Conservation (phyloP, 306 rosid species). For the Pueraria montana region DNA sequence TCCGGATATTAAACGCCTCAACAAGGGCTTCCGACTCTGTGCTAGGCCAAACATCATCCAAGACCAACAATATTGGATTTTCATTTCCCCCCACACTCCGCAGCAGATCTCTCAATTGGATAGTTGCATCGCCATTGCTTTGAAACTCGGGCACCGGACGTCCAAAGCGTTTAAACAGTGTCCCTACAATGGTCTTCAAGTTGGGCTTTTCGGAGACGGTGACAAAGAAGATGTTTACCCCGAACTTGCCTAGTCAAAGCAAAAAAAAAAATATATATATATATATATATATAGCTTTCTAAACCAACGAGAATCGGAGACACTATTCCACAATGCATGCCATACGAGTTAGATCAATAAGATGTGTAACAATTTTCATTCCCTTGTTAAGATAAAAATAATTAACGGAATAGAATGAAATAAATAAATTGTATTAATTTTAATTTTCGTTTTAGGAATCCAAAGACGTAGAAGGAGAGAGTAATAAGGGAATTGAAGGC, state of each 20-base stretch:
- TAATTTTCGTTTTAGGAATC: too few species aligned
- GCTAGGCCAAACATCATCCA: slow-evolving; percentile 76
- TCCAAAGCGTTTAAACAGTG: slow-evolving; percentile 53
- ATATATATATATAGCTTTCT: too few species aligned
- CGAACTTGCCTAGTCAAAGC: slow-evolving; percentile 57
- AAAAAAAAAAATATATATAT: too few species aligned
- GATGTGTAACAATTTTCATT: too few species aligned
- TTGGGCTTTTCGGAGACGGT: slow-evolving; percentile 55
- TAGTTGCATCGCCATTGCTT: slow-evolving; percentile 53
- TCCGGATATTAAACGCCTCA: slow-evolving; percentile 50
- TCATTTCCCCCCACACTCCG: slow-evolving; percentile 27
- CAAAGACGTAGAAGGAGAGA: not conserved
- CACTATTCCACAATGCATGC: slow-evolving; percentile 24
- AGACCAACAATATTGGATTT: slow-evolving; percentile 58
- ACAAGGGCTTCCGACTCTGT: slow-evolving; percentile 63
- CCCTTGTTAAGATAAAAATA: too few species aligned
- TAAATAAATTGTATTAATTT: too few species aligned
- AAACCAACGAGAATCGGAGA: slow-evolving; percentile 4
- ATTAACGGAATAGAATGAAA: too few species aligned
- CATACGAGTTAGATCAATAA: not conserved
- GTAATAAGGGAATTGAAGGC: too few species aligned
- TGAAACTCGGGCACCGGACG: slow-evolving; percentile 52
- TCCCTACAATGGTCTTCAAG: slow-evolving; percentile 59
- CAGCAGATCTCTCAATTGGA: slow-evolving; percentile 50
- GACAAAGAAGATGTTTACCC: slow-evolving; percentile 61